phyloP scores from a whole-genome alignment of 2,329 filamentous ascomycete species.

The Lasiodiplodia sp. region DNA sequence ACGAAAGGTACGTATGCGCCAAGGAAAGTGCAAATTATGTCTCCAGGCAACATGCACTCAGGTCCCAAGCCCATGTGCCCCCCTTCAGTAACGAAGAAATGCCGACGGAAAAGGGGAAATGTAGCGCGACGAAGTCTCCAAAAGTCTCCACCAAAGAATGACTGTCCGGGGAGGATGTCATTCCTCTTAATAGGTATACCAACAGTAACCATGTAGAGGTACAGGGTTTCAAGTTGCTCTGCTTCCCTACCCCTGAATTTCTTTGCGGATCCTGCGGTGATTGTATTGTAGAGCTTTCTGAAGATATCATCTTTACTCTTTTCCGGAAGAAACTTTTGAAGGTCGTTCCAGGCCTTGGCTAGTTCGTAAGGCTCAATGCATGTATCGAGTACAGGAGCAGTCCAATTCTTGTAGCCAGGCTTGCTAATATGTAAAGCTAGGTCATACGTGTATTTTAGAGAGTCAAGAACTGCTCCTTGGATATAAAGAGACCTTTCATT shows the following conservation, averaged over 20 bases:
- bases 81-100: background rate
- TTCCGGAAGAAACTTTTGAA: too few species aligned
- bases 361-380: too few species aligned
- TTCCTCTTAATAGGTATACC: background rate
- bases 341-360: too few species aligned
- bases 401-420: too few species aligned
- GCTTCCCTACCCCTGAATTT: background rate
- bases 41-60: background rate
- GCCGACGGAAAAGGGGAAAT: accelerated
- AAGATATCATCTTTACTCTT: too few species aligned
- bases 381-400: too few species aligned
- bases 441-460: too few species aligned
- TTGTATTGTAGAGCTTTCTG: background rate
- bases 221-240: background rate
- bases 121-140: background rate
- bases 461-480: too few species aligned
- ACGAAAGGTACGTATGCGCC: background rate
- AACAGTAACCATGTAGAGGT: background rate
- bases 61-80: background rate
- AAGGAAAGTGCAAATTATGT: background rate
- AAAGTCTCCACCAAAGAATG: background rate
- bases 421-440: accelerated
- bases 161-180: accelerated
- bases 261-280: background rate
- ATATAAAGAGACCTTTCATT: too few species aligned